Percentiles rank a stretch among this genome's conserved stretches.
Conservation (phyloP, 768 basidiomycete genomes). For the Mycena capillaripes region DNA sequence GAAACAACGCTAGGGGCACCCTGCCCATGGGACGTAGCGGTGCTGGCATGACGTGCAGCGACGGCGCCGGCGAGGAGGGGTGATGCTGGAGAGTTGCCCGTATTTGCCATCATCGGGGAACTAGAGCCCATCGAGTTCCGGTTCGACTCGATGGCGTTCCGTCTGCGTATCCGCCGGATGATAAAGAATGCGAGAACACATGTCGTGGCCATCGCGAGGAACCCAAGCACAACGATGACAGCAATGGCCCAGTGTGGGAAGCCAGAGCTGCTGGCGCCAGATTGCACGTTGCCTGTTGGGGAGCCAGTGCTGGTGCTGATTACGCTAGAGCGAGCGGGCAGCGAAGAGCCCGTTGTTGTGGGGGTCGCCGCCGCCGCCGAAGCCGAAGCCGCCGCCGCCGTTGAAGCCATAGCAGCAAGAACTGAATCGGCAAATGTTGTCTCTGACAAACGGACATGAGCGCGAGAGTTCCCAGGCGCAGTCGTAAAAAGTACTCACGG, state of each 20-base stretch:
- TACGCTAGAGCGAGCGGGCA: slow-evolving; percentile 27
- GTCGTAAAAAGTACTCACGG: slow-evolving; percentile 66
- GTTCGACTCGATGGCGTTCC: slow-evolving; percentile 61
- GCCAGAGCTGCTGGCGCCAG: slow-evolving; percentile 45
- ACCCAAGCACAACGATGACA: slow-evolving; percentile 88
- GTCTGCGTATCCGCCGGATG: slow-evolving; percentile 74
- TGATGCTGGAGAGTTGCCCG: slow-evolving; percentile 61
- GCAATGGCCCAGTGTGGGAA: slow-evolving; percentile 96
- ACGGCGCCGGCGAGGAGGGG: slow-evolving; percentile 58
- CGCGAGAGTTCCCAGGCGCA: slow-evolving; percentile 22
- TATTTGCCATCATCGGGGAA: slow-evolving; percentile 87
- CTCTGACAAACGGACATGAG: slow-evolving; percentile 58
- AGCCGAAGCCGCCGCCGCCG: slow-evolving; percentile 52
- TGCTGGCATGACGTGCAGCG: slow-evolving; percentile 48
- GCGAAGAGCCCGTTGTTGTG: slow-evolving; percentile 36
- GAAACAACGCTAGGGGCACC: slow-evolving; percentile 59
- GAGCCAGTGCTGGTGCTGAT: neutral
- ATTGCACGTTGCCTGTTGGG: slow-evolving; percentile 62
- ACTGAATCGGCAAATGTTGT: slow-evolving; percentile 83
- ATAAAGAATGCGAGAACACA: slow-evolving; percentile 81
- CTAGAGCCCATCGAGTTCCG: slow-evolving; percentile 85
- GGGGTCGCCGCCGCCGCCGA: slow-evolving; percentile 49
- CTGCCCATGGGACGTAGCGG: slow-evolving; percentile 46
- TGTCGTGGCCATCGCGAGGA: slow-evolving; percentile 82
- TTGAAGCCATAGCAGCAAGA: slow-evolving; percentile 65